Conservation (phyloP, 2,329 filamentous ascomycete species). For the Eutypa lata region DNA sequence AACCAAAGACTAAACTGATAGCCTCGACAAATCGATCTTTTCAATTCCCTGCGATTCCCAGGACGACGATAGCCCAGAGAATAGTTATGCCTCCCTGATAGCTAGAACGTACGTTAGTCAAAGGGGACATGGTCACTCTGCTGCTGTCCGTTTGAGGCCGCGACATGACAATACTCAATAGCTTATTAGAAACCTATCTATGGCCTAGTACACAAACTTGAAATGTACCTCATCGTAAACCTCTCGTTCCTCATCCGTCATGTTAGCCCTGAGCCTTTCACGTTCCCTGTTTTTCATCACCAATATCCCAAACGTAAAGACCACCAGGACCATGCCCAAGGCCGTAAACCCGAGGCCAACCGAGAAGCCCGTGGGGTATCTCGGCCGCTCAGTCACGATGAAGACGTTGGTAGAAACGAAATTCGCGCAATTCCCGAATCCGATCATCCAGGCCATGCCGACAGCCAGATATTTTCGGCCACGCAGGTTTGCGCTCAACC, state of each 20-base stretch:
- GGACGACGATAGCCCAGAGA: no score
- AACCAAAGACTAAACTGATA: no score
- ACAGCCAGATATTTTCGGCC: constrained; percentile 38
- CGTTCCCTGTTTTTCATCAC: constrained; percentile 14
- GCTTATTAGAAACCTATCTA: not conserved
- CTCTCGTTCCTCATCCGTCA: constrained; percentile 19
- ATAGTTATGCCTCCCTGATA: no score
- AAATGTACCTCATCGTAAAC: constrained; percentile 20
- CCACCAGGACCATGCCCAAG: constrained; percentile 17
- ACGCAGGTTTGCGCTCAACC: constrained; percentile 36
- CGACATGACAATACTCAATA: no score
- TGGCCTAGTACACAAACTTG: constrained; percentile 19
- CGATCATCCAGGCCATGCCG: constrained; percentile 37
- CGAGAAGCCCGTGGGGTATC: constrained; percentile 35
- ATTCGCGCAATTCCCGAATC: constrained; percentile 43
- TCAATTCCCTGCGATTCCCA: no score
- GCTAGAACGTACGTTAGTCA: no score
- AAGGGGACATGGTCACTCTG: no score
- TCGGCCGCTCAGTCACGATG: constrained; percentile 33
- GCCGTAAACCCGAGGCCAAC: constrained; percentile 30
- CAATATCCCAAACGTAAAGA: constrained; percentile 8
- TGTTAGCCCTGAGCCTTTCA: constrained; percentile 12
- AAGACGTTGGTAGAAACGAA: constrained; percentile 40
- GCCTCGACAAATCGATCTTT: no score
- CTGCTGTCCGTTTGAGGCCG: no score